Evolutionary conservation across 345 rosid genomes (phyloP), one percentile per base, ranked within the genome.

Genomic region (Cardamine chenopodiifolia): DNA sequence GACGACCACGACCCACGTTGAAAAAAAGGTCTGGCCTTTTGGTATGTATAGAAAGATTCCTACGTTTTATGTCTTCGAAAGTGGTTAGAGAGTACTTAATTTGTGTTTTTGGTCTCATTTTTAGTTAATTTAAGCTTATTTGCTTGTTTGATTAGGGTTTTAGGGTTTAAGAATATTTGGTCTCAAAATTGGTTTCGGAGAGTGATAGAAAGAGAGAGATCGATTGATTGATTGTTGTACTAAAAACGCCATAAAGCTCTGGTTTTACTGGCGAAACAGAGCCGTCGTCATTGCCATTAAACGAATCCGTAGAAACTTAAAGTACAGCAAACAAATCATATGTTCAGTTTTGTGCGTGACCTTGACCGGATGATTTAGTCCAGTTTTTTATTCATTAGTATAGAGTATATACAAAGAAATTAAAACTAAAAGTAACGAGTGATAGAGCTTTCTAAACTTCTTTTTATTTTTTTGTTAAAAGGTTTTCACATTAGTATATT

Each of bases 1-100:
- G 88, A 90, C 19, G 91, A 85, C 23, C 68, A 44, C 19, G 68
- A 72, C 61, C 18, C 62, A 31, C 77, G 75, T 55, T 76, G 59
- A 71, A 45, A 17, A 15, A 64, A 71, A 20, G 77, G 63, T 71
- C 11, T 52, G 11, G 25, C 9, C 73, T 40, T 25, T 66, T 47
- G 69, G 37, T 29, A 34, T 70, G 70, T 70, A 76, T 70, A 75
- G 72, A 56, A 31, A 55, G 48, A 20, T 50, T 57, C 31, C 45
- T 20, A 13, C 6, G 50, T 9, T 67, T 62, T 26, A 44, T 76
- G 64, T 70, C 23, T 20, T 40, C 23, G 20, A 45, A 65, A 44
- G 47, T 73, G 57, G 13, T 72, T 42, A 72, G 44, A 56, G 37
- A 75, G 44, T 76, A 18, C 23, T 52, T 76, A 8, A 37, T 28